phyloP scores from a whole-genome alignment of 2,329 filamentous ascomycete species.

The Rutstroemia sp. region DNA sequence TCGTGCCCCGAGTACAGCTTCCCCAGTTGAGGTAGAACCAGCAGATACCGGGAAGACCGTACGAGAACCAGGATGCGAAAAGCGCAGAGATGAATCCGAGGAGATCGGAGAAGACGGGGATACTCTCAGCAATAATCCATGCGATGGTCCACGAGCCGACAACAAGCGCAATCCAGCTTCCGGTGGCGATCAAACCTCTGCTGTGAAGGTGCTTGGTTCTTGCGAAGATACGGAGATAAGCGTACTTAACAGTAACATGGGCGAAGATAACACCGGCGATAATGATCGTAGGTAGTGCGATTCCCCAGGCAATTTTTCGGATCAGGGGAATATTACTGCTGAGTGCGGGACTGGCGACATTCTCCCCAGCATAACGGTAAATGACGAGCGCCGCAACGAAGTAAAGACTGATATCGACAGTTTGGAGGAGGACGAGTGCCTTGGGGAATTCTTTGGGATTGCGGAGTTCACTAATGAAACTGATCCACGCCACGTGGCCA shows the following conservation, averaged over 20 bases:
- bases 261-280: constrained; percentile 66
- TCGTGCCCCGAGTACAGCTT: constrained; percentile 23
- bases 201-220: constrained; percentile 35
- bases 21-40: constrained; percentile 43
- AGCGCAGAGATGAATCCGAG: constrained; percentile 53
- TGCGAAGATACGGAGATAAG: constrained; percentile 55
- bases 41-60: constrained; percentile 39
- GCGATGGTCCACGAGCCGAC: constrained; percentile 50
- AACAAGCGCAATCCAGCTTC: constrained; percentile 52
- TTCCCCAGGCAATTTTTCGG: constrained; percentile 58
- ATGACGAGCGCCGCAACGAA: constrained; percentile 44
- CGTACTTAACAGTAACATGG: constrained; percentile 57
- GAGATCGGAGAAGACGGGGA: constrained; percentile 61
- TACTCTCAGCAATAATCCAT: constrained; percentile 60
- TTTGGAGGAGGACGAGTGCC: constrained; percentile 49
- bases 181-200: constrained; percentile 44
- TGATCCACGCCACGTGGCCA: constrained; percentile 53
- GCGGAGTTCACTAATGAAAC: constrained; percentile 50
- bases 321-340: constrained; percentile 46
- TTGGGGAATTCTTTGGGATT: constrained; percentile 51
- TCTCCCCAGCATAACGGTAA: constrained; percentile 56
- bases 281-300: constrained; percentile 63
- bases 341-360: constrained; percentile 58
- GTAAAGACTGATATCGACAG: constrained; percentile 53
- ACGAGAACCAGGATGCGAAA: constrained; percentile 50